Evolutionary conservation across 768 basidiomycete species (phyloP), one percentile per base, ranked within the genome.

Genomic region (Suillus americanus): DNA sequence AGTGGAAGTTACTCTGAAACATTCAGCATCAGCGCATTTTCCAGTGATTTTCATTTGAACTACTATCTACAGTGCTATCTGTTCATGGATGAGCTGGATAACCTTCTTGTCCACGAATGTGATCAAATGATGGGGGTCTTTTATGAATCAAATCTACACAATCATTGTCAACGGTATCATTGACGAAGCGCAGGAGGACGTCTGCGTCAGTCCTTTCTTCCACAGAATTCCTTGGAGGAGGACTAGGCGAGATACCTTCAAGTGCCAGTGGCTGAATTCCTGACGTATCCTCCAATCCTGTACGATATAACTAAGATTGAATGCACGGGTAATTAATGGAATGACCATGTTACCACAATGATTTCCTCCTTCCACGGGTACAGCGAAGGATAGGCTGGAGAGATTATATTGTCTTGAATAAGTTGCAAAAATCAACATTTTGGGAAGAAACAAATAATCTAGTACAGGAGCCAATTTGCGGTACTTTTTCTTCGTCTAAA

Each of bases 1-100:
- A n/a, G n/a, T n/a, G n/a, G n/a, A n/a, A n/a, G n/a, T n/a, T n/a
- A n/a, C n/a, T n/a, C n/a, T n/a, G n/a, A n/a, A 30, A 30, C 28
- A 30, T 30, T 30, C 28, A 30, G 3, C 28, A 30, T 30, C 28
- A 30, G 28, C 28, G 3, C 28, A 30, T 30, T 30, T 30, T 30
- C 28, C 28, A 30, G 28, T 30, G 28, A 30, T 30, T 30, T 30
- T 30, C 28, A 30, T 30, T 3, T 30, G 28, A 30, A 30, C 28
- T 30, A 30, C 28, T 30, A 30, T 30, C 28, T 30, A 30, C 28
- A 30, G 28, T 30, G 28, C n/a, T n/a, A 81, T n/a, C 77, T 86
- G 2, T 85, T 83, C 73, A 64, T 82, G 23, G 79, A 78, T 30
- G 82, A 86, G 74, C 79, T 86, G 23, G 74, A 75, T 41, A 83